Conservation (phyloP, 805 yeast species). For the Wickerhamomyces alni region DNA sequence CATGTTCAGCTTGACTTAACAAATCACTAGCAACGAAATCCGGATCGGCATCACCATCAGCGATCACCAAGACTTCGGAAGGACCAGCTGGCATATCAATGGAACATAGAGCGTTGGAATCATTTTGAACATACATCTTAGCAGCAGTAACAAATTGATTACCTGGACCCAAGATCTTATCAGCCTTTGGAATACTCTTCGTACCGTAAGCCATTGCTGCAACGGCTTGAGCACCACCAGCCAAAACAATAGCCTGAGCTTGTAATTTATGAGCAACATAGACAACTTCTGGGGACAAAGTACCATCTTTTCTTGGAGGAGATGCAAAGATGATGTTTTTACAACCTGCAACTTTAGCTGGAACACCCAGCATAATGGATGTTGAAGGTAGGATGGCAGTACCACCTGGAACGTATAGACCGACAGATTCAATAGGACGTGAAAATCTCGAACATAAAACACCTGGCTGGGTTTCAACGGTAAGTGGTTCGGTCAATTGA, state of each 20-base stretch:
- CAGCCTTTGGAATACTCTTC: constrained; percentile 84
- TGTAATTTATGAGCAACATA: constrained; percentile 96
- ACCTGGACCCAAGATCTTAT: constrained; percentile 97
- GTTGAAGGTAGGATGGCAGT: constrained; percentile 98
- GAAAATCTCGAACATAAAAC: constrained; percentile 92
- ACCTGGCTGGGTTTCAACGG: constrained; percentile 91
- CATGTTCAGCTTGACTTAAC: constrained; percentile 98
- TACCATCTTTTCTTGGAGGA: constrained; percentile 93
- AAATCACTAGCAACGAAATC: constrained; percentile 97
- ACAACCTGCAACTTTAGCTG: constrained; percentile 97
- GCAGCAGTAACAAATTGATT: constrained; percentile 99
- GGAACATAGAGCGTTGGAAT: constrained; percentile 88
- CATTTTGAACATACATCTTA: constrained; percentile 95
- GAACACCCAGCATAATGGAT: constrained; percentile 96
- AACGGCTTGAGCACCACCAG: constrained; percentile 99
- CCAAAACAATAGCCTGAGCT: constrained; percentile 82
- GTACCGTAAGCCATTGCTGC: constrained; percentile 99
- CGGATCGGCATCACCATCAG: constrained; percentile 83
- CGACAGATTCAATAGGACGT: constrained; percentile 90
- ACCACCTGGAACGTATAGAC: constrained; percentile 97
- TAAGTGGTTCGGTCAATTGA: constrained; percentile 65
- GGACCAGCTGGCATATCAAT: constrained; percentile 99
- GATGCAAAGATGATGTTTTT: constrained; percentile 87
- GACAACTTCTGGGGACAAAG: constrained; percentile 92
- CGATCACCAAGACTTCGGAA: constrained; percentile 93